Base-by-base conservation (phyloP, 352 stramenopile genomes). In the Phytophthora kernoviae region DNA sequence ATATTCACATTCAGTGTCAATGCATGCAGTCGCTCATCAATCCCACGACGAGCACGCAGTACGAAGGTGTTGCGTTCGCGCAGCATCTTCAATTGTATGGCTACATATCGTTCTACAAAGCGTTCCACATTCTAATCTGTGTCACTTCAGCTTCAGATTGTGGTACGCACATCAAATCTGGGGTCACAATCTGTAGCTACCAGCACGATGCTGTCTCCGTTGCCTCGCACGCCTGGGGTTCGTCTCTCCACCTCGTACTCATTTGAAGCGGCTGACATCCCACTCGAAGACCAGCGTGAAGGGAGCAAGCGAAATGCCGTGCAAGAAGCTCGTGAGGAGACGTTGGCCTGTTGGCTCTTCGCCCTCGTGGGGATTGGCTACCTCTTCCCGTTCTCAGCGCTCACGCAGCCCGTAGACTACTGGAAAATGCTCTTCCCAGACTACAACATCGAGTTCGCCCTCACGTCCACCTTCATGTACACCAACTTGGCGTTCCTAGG, bases 351-450 rank as follows among this genome's bases (percentile, higher is more conserved):
- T 43, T 72, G 85, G 47, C 62, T 95, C 20, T 91, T 93, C 46
- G 63, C 76, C 47, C 76, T 93, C 44, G 75, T 92, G 18, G 84
- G 83, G 49, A 75, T 92, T 34, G 87, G 84, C 20, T 95, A 95
- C 62, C 68, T 95, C 52, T 95, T 95, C 62, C 87, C 87, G 14
- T 95, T 95, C 67, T 95, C 87, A 41, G 87, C 87, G 44, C 80
- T 95, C 55, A 95, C 87, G 37, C 87, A 95, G 68, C 87, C 87
- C n/a, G 84, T 93, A 51, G 87, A 95, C 71, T 95, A 93, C 67
- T 95, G 87, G 84, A 84, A 88, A 48, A 68, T 88, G 71, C 71
- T 93, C 14, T 95, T 93, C 55, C 87, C 87, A 2, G 81, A 93
- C 67, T 93, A 76, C 64, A 95, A 93, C 68, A 91, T 95, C 49